phyloP scores from a whole-genome alignment of 306 rosid genomes.

The Gleditsia sinensis region DNA sequence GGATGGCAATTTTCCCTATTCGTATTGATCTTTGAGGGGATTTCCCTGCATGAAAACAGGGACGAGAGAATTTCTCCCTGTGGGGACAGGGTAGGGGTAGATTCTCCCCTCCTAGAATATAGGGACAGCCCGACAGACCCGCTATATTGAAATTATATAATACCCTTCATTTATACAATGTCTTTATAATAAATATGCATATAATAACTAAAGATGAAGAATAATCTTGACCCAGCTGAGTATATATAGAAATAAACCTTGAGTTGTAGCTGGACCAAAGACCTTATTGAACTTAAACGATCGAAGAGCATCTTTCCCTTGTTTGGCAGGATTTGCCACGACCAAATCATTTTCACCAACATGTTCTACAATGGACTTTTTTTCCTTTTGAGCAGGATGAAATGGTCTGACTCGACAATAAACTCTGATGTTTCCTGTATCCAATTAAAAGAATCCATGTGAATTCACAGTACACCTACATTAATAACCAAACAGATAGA shows the following conservation, averaged over 20 bases:
- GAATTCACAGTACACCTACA: constrained; percentile 12
- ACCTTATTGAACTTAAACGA: constrained; percentile 49
- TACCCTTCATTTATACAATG: no score
- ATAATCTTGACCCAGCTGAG: neutral
- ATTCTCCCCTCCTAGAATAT: no score
- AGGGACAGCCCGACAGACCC: no score
- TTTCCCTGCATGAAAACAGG: no score
- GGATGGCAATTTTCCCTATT: no score
- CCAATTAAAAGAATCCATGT: neutral
- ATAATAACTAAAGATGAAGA: neutral
- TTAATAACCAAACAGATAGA: constrained; percentile 4
- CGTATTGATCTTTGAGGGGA: no score
- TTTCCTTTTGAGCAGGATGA: constrained; percentile 37
- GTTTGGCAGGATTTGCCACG: constrained; percentile 46
- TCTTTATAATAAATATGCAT: no score
- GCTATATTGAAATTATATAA: no score
- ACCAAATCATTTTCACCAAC: constrained; percentile 44
- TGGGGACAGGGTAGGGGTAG: no score
- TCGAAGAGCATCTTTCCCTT: constrained; percentile 48
- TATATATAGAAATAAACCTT: constrained; percentile 39
- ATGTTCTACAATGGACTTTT: constrained; percentile 41
- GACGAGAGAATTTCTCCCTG: no score
- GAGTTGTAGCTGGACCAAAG: constrained; percentile 41
- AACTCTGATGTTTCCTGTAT: constrained; percentile 69
- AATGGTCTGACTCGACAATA: constrained; percentile 65